Conservation (phyloP, 2,329 filamentous ascomycete species). For the Akanthomyces muscarius region DNA sequence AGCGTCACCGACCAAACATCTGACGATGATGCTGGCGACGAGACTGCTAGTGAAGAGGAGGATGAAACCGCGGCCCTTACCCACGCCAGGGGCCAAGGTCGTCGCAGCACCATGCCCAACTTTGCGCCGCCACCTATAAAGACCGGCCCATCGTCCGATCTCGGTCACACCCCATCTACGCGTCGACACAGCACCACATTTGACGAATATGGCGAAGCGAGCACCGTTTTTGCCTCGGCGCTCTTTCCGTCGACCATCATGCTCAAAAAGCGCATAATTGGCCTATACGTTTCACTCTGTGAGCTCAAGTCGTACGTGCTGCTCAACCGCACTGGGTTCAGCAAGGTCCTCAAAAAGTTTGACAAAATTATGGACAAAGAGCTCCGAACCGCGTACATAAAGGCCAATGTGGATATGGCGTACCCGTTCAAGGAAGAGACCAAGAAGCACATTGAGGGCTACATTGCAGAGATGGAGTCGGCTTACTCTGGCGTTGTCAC, state of each 20-base stretch:
- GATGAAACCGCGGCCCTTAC: constrained; percentile 55
- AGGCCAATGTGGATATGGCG: constrained; percentile 67
- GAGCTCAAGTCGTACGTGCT: constrained; percentile 95
- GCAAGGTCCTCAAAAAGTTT: constrained; percentile 96
- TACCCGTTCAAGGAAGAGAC: constrained; percentile 77
- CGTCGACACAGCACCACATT: constrained; percentile 64
- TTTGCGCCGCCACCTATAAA: constrained; percentile 45
- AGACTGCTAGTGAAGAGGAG: constrained; percentile 63
- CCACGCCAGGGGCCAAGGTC: constrained; percentile 37
- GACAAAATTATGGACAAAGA: constrained; percentile 90
- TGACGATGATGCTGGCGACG: constrained; percentile 56
- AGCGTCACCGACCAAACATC: constrained; percentile 43
- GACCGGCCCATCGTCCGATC: constrained; percentile 59
- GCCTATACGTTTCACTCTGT: constrained; percentile 85
- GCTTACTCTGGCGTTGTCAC: constrained; percentile 81
- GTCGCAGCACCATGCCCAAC: constrained; percentile 34
- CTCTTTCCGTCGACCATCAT: constrained; percentile 68
- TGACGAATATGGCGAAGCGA: constrained; percentile 76
- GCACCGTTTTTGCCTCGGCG: constrained; percentile 54
- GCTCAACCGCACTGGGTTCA: constrained; percentile 93
- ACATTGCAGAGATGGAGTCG: constrained; percentile 70
- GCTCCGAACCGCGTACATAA: constrained; percentile 73
- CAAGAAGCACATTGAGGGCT: constrained; percentile 64
- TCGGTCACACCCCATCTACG: constrained; percentile 42
- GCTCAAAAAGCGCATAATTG: constrained; percentile 85